Evolutionary conservation across 768 basidiomycete species (phyloP), one percentile per base, ranked within the genome.

Genomic region (Cystobasidiopsis lactophilus): DNA sequence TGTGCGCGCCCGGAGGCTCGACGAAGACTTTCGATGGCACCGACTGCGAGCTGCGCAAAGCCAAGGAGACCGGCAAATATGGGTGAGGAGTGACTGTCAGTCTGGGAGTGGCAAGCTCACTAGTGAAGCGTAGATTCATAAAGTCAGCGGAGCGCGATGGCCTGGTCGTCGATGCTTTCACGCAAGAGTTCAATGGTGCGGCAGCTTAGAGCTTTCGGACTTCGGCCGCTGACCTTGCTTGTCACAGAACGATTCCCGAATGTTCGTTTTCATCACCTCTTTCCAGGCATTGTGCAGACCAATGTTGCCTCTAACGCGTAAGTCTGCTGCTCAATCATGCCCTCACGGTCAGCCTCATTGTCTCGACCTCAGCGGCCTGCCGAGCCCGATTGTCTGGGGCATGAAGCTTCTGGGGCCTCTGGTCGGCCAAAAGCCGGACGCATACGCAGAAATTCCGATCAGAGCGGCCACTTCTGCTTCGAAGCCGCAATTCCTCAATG

Each of bases 211-310:
- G n/a, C n/a, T n/a, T n/a, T n/a, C n/a, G n/a, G n/a, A n/a, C n/a
- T n/a, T n/a, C n/a, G n/a, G n/a, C n/a, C n/a, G n/a, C n/a, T n/a
- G n/a, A n/a, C n/a, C n/a, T n/a, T n/a, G n/a, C n/a, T n/a, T n/a
- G n/a, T n/a, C n/a, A n/a, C n/a, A 13, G 40, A 38, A 7, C 46
- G 44, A 24, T 60, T 54, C 27, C 59, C 59, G 13, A 3, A 37
- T 18, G 52, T 62, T 10, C 47, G 37, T 13, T 57, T 58, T 19
- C 54, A 40, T 40, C 61, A 62, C 51, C 51, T 60, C 33, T 62
- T 62, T 51, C 61, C 61, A 9, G 61, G 61, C 16, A 46, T 35
- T 37, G 60, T 61, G 26, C 33, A 30, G 2, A 59, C 60, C 27
- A 37, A 33, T 1, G 45, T 27, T 5, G 21, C 39, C 5, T 3